These are phyloP conservation scores for Trichoderma simmonsii DNA, from an alignment of 2,329 filamentous ascomycete genomes.

Conservation along the genomic window DNA sequence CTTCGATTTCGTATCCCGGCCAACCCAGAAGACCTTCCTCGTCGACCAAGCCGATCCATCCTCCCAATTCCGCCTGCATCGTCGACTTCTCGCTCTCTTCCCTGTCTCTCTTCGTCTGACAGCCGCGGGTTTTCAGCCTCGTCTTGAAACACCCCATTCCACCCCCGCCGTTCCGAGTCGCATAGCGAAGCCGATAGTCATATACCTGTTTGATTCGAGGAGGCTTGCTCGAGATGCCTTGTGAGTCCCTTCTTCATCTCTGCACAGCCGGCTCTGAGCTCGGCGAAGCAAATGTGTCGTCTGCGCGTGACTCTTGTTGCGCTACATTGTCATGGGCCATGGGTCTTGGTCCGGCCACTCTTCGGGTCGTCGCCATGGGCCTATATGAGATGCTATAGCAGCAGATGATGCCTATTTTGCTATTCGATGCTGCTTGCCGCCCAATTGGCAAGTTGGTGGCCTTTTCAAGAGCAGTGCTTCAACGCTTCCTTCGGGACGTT, in stretches of 20 bases:
- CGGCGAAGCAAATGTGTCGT: not conserved
- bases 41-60: not conserved
- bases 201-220: conserved; percentile 22
- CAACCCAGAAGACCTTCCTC: not conserved
- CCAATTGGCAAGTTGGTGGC: conserved; percentile 9
- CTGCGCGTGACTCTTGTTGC: not conserved
- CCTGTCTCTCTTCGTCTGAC: not conserved
- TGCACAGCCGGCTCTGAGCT: conserved; percentile 11
- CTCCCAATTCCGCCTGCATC: not conserved
- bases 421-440: not conserved
- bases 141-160: not conserved
- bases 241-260: conserved; percentile 30
- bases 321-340: not conserved
- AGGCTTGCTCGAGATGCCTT: conserved; percentile 36
- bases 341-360: not conserved
- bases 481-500: not conserved
- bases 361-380: not conserved
- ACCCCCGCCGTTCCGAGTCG: conserved; percentile 12
- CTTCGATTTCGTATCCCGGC: not conserved
- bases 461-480: not conserved
- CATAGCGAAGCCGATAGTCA: not conserved
- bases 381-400: not conserved
- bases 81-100: not conserved
- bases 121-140: not conserved
- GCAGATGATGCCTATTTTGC: not conserved